These are phyloP conservation scores for Colletotrichum endophyticum DNA, from an alignment of 2,329 filamentous ascomycete genomes.

Conservation along the genomic window DNA sequence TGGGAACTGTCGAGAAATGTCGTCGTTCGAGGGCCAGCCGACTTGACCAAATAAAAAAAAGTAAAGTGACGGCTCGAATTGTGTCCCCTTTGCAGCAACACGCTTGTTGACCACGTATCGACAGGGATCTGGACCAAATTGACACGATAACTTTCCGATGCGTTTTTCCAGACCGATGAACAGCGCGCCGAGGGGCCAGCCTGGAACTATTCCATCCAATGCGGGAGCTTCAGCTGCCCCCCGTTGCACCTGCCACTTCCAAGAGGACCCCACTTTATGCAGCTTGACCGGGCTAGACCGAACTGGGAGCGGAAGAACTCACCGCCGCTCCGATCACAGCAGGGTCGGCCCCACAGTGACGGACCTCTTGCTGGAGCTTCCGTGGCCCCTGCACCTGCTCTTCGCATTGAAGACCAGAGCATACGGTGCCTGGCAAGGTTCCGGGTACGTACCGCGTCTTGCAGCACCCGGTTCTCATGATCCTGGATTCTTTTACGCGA, in stretches of 20 bases:
- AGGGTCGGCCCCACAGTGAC: neutral
- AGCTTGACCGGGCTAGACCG: neutral
- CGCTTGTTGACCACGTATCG: constrained; percentile 4
- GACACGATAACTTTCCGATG: constrained; percentile 25
- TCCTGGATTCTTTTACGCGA: constrained; percentile 15
- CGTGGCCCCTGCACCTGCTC: neutral
- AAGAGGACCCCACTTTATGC: neutral
- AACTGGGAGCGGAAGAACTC: neutral
- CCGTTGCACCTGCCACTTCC: neutral
- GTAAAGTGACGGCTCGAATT: constrained; percentile 5
- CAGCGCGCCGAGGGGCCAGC: neutral
- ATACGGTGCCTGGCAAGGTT: neutral
- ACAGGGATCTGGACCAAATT: constrained; percentile 21
- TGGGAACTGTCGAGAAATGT: neutral
- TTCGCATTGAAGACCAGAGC: neutral
- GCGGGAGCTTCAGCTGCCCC: neutral
- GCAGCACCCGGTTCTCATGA: neutral
- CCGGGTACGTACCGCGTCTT: neutral
- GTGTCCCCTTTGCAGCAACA: constrained; percentile 14
- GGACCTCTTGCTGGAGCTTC: neutral
- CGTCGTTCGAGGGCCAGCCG: neutral
- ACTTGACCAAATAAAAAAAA: neutral
- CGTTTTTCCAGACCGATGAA: constrained; percentile 19
- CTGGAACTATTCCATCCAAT: neutral
- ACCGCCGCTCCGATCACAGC: neutral